A percentile compares a stretch with the other conserved stretches of the same genome.
phyloP scores from a whole-genome alignment of 768 basidiomycete genomes.

The Cystobasidium tubakii region DNA sequence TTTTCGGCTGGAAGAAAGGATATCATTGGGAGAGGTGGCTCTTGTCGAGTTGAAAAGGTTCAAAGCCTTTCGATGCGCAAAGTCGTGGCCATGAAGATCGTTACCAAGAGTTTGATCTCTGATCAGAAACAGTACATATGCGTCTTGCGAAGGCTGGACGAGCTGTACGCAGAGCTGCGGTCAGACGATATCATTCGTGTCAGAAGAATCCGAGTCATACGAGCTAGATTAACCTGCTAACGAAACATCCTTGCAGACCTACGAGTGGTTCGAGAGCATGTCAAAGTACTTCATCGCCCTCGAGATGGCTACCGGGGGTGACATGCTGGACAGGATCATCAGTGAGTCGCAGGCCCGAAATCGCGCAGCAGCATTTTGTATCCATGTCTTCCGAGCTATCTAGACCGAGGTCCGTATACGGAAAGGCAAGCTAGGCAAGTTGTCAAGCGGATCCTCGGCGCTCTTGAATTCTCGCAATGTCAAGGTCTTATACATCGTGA shows the following conservation, averaged over 20 bases:
- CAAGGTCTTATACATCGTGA: conserved; percentile 13
- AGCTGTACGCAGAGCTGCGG: conserved; percentile 1
- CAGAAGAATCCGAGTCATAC: background rate
- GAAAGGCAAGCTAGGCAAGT: background rate
- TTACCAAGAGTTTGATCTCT: background rate
- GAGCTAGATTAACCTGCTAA: background rate
- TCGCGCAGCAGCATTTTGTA: background rate
- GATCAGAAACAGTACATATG: background rate
- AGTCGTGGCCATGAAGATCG: conserved; percentile 26
- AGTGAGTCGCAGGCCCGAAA: background rate
- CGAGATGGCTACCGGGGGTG: conserved; percentile 18
- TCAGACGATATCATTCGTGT: conserved; percentile 10
- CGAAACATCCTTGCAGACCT: conserved; percentile 2
- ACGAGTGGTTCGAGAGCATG: conserved; percentile 22
- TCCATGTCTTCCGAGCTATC: background rate
- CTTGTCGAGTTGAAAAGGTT: conserved; percentile 4
- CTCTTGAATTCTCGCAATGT: background rate
- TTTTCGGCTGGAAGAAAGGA: background rate
- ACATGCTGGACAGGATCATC: conserved; percentile 18
- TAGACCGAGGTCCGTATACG: background rate
- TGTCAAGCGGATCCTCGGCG: background rate
- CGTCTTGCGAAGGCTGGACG: background rate
- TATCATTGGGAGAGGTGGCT: conserved; percentile 15
- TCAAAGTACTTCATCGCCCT: conserved; percentile 16
- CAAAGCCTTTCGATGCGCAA: background rate